Conservation (phyloP, 129 eudicot genomes). For the Pseudognaphalium luteoalbum region DNA sequence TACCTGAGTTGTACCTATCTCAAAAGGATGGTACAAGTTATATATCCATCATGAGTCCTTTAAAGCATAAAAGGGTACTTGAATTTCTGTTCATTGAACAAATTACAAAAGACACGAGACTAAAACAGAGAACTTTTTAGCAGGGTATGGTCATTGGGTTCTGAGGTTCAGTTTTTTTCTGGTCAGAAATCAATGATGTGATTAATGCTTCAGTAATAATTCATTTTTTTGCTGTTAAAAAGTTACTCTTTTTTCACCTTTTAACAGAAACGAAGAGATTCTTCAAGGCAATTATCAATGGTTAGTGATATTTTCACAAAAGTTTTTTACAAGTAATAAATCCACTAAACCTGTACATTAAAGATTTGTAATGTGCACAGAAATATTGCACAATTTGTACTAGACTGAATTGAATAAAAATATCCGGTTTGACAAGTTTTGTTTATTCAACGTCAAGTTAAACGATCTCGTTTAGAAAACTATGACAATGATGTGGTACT, state of each 20-base stretch:
- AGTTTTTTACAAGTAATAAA: no score
- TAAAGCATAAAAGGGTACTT: slow-evolving; percentile 16
- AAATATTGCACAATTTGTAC: no score
- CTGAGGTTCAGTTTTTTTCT: neutral
- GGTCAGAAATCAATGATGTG: slow-evolving; percentile 20
- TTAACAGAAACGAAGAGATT: slow-evolving; percentile 19
- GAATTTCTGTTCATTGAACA: neutral
- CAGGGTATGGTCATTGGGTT: neutral
- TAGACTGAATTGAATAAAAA: no score
- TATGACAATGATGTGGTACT: no score
- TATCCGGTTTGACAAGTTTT: neutral
- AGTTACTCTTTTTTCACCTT: neutral
- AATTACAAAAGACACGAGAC: neutral
- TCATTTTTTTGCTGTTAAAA: neutral
- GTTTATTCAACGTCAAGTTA: neutral
- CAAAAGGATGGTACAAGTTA: slow-evolving; percentile 13
- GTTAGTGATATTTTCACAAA: no score
- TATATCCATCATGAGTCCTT: slow-evolving; percentile 18
- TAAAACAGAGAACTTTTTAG: neutral
- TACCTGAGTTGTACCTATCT: slow-evolving; percentile 17
- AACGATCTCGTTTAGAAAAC: neutral
- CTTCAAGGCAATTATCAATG: slow-evolving; percentile 4
- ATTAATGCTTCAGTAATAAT: slow-evolving; percentile 22
- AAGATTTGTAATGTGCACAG: no score
- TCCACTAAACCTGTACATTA: no score